Conservation (phyloP, 1,139 yeast species). For the Nakaseomyces bracarensis region DNA sequence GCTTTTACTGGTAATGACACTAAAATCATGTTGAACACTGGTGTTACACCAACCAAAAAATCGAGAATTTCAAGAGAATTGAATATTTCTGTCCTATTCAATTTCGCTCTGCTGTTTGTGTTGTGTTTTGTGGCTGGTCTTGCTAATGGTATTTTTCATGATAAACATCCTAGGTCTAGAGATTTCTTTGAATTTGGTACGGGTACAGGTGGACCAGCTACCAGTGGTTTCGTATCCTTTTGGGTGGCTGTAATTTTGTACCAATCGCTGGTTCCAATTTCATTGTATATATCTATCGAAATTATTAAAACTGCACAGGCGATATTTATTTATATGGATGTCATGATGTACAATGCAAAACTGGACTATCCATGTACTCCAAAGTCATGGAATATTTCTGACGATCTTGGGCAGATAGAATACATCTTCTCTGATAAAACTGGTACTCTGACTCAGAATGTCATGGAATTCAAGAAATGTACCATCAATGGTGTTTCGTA, state of each 20-base stretch:
- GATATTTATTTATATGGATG: constrained; percentile 82
- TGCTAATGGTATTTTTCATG: constrained; percentile 71
- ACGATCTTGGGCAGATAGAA: constrained; percentile 94
- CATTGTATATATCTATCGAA: constrained; percentile 89
- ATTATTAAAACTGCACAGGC: constrained; percentile 94
- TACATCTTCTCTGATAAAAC: constrained; percentile 95
- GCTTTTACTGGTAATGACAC: constrained; percentile 86
- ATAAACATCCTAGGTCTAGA: constrained; percentile 46
- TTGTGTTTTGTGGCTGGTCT: constrained; percentile 78
- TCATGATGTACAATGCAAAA: constrained; percentile 73
- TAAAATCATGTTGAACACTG: constrained; percentile 88
- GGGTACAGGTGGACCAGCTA: constrained; percentile 42
- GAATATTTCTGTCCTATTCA: constrained; percentile 71
- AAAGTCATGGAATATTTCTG: constrained; percentile 94
- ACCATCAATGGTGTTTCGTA: constrained; percentile 77
- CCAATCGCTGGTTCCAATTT: constrained; percentile 90
- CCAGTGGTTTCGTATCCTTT: constrained; percentile 76
- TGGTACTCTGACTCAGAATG: constrained; percentile 92
- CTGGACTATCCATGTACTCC: constrained; percentile 95
- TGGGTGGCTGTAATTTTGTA: constrained; percentile 84
- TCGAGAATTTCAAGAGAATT: constrained; percentile 78
- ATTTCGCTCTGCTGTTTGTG: constrained; percentile 64
- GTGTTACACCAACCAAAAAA: constrained; percentile 83
- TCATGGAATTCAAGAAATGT: constrained; percentile 94
- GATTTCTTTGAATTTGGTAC: constrained; percentile 64